Evolutionary conservation across 768 basidiomycete genomes (phyloP).

Genomic region (Xerocomus spinulosus): DNA sequence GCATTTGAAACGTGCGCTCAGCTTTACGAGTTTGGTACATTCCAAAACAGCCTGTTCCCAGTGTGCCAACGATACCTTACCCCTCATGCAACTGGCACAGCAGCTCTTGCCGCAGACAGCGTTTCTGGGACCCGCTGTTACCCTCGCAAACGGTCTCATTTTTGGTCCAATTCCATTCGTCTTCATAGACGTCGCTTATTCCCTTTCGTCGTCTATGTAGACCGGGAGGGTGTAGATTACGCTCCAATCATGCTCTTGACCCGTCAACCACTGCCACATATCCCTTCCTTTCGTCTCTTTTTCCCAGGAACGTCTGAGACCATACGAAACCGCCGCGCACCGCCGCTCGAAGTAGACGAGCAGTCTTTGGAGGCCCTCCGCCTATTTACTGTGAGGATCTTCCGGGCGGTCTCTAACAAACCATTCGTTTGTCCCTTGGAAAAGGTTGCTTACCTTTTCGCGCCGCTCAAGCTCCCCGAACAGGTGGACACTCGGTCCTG

Average conservation of each 20-base stretch:
- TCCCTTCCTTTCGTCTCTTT: conserved; percentile 58
- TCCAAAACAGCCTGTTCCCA: conserved; percentile 48
- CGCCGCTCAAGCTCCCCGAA: conserved; percentile 45
- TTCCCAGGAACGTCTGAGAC: conserved; percentile 42
- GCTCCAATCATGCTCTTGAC: conserved; percentile 65
- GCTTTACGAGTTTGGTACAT: conserved; percentile 45
- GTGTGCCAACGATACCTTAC: conserved; percentile 3
- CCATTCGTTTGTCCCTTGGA: conserved; percentile 52
- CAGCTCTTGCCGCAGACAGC: conserved; percentile 23
- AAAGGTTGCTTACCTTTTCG: conserved; percentile 61
- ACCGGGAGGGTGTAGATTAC: conserved; percentile 33
- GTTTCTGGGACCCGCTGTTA: conserved; percentile 49
- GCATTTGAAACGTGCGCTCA: conserved; percentile 53
- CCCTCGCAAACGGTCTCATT: conserved; percentile 53
- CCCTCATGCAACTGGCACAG: background rate
- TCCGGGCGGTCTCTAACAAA: conserved; percentile 63
- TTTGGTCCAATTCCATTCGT: conserved; percentile 53
- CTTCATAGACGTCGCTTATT: conserved; percentile 18
- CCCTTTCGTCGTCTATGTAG: conserved; percentile 40
- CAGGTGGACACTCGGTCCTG: conserved; percentile 25
- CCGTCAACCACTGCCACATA: conserved; percentile 55
- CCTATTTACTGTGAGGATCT: conserved; percentile 60
- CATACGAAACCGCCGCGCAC: conserved; percentile 43
- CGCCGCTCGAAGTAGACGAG: conserved; percentile 46
- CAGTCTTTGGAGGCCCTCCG: conserved; percentile 47